These are phyloP conservation scores for Phytophthora capsici DNA, from an alignment of 352 stramenopile genomes.

Conservation along the genomic window DNA sequence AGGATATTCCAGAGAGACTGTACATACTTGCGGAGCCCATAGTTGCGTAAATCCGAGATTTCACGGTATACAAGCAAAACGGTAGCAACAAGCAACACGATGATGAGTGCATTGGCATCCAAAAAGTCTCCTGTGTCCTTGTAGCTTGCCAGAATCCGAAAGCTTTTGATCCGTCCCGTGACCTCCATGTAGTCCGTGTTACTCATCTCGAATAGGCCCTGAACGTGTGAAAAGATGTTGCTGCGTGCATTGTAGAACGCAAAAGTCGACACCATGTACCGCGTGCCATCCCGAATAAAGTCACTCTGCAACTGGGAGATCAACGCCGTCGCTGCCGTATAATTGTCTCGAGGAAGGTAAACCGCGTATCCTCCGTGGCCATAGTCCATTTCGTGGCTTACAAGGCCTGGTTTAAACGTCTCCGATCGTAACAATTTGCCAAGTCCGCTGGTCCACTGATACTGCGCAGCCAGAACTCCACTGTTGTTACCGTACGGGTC, in stretches of 20 bases:
- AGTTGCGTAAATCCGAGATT: slow-evolving; percentile 54
- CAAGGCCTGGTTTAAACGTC: slow-evolving; percentile 71
- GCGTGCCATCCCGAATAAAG: slow-evolving; percentile 67
- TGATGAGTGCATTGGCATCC: slow-evolving; percentile 60
- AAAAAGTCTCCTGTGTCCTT: slow-evolving; percentile 51
- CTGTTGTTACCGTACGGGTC: slow-evolving; percentile 54
- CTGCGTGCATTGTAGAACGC: slow-evolving; percentile 81
- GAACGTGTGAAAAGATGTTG: slow-evolving; percentile 78
- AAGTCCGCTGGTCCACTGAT: slow-evolving; percentile 53
- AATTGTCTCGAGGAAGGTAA: slow-evolving; percentile 78
- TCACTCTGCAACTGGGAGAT: slow-evolving; percentile 56
- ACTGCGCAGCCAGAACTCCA: slow-evolving; percentile 39
- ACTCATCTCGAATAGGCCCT: slow-evolving; percentile 78
- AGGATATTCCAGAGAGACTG: slow-evolving; percentile 84
- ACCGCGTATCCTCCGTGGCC: slow-evolving; percentile 74
- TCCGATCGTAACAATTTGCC: slow-evolving; percentile 62
- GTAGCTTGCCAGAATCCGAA: slow-evolving; percentile 70
- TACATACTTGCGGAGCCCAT: slow-evolving; percentile 65
- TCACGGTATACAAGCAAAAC: slow-evolving; percentile 62
- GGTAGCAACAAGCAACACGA: slow-evolving; percentile 62
- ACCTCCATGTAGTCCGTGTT: slow-evolving; percentile 84
- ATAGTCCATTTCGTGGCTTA: slow-evolving; percentile 77
- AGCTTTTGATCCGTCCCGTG: slow-evolving; percentile 71
- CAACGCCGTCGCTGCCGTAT: slow-evolving; percentile 49
- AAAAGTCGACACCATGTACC: slow-evolving; percentile 69